Base-by-base conservation (phyloP, 805 yeast species). In the Metschnikowia borealis region DNA sequence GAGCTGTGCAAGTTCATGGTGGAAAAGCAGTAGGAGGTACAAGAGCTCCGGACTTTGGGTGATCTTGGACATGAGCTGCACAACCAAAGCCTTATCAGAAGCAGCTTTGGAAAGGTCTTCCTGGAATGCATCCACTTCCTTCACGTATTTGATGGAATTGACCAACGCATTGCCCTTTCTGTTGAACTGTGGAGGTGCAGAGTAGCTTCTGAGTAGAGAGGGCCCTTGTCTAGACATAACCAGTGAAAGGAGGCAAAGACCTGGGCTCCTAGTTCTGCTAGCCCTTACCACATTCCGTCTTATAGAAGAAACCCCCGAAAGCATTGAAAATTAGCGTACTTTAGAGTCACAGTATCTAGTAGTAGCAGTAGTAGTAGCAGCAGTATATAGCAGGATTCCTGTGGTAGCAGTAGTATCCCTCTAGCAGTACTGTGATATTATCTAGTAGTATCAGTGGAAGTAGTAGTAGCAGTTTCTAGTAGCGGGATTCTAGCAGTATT, bases 11-110 rank as follows among this genome's bases (percentile, higher is more conserved):
- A 74, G 66, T 50, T 71, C 70, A 13, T 49, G 45, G 47, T 69
- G 70, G 55, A 72, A 71, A 13, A 62, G 52, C 41, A 68, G 58
- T 21, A 73, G 54, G 13, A 68, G 54, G 44, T 57, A 60, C 36
- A 67, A 57, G 15, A 72, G 55, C 48, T 72, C 75, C 2, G 67
- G 65, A 15, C 60, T 58, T 23, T 43, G 52, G 3, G 51, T 50
- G 11, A 71, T 65, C 13, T 50, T 49, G 2, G 45, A 46, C 44
- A 73, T 48, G 8, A 73, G 55, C 31, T 59, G 52, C 2, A 49
- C 50, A 3, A 67, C 61, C 56, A 70, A 64, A 8, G 39, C 54
- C 7, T 49, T 44, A 5, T 59, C 53, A 2, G 69, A 49, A 4
- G 64, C 54, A 10, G 58, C 47, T 3, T 13, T 47, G 13, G 51